These are phyloP conservation scores for Phoenix dactylifera DNA, from an alignment of 176 grass and related monocot genomes.

Conservation along the genomic window DNA sequence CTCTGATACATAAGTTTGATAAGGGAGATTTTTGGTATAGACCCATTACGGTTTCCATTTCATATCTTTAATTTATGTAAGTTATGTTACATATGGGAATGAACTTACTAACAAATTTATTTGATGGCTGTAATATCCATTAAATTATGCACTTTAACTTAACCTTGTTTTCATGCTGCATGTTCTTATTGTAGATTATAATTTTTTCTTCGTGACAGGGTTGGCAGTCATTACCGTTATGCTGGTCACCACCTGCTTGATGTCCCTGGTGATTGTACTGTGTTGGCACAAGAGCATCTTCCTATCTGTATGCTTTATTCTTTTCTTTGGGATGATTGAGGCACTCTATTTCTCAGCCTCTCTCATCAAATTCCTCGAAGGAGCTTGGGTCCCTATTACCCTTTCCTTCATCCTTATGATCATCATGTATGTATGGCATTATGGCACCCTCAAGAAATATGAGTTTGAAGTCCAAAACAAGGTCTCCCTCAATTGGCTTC, in stretches of 20 bases:
- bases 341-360: slow-evolving; percentile 84
- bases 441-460: slow-evolving; percentile 85
- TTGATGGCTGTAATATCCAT: too few species aligned
- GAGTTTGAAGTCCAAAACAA: slow-evolving; percentile 88
- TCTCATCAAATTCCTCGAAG: slow-evolving; percentile 83
- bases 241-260: slow-evolving; percentile 90
- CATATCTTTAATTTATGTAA: too few species aligned
- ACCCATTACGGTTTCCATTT: too few species aligned
- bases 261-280: slow-evolving; percentile 90
- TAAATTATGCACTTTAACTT: too few species aligned
- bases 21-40: too few species aligned
- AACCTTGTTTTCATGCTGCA: too few species aligned
- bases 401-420: slow-evolving; percentile 73
- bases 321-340: slow-evolving; percentile 91
- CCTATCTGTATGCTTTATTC: slow-evolving; percentile 57
- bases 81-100: too few species aligned
- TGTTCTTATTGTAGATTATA: background rate
- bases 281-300: slow-evolving; percentile 90
- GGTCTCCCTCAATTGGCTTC: slow-evolving; percentile 90
- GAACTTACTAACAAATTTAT: too few species aligned
- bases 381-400: slow-evolving; percentile 75
- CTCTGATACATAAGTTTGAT: too few species aligned
- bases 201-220: slow-evolving; percentile 30
- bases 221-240: slow-evolving; percentile 96
- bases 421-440: slow-evolving; percentile 90